phyloP scores from a whole-genome alignment of 768 basidiomycete species.

The Kwoniella botswanensis region DNA sequence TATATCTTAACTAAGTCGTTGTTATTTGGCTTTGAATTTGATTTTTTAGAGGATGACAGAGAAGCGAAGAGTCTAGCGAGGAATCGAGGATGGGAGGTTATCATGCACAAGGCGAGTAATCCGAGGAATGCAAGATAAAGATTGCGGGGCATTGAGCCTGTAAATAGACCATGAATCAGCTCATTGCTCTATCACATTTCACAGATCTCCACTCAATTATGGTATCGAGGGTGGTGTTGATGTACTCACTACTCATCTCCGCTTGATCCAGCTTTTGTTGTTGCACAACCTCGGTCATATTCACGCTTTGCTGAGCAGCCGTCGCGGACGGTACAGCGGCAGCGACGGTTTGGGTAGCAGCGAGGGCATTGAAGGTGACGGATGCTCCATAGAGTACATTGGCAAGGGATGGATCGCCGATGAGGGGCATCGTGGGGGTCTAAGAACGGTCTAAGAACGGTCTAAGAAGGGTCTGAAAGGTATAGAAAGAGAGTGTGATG shows the following conservation, averaged over 20 bases:
- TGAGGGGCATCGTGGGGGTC: constrained; percentile 33
- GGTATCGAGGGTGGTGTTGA: too few relatives aligned
- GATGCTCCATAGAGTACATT: constrained; percentile 19
- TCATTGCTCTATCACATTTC: background rate
- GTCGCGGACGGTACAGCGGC: background rate
- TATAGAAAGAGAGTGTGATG: background rate
- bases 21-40: background rate
- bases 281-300: constrained; percentile 26
- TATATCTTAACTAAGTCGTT: background rate
- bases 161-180: background rate
- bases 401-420: constrained; percentile 32
- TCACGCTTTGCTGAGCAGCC: constrained; percentile 11
- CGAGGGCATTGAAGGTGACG: constrained; percentile 1
- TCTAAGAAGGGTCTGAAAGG: background rate
- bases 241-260: constrained; percentile 32
- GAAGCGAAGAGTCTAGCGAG: constrained; percentile 54
- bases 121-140: constrained; percentile 41
- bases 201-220: too few relatives aligned
- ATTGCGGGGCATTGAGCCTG: constrained; percentile 39
- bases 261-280: constrained; percentile 31
- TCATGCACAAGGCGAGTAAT: constrained; percentile 42
- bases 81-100: constrained; percentile 47
- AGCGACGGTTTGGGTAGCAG: constrained; percentile 12
- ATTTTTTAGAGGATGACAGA: background rate
- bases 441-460: background rate